These are phyloP conservation scores for Klebsormidium nitens DNA, from an alignment of 139 green algal species.

Conservation along the genomic window DNA sequence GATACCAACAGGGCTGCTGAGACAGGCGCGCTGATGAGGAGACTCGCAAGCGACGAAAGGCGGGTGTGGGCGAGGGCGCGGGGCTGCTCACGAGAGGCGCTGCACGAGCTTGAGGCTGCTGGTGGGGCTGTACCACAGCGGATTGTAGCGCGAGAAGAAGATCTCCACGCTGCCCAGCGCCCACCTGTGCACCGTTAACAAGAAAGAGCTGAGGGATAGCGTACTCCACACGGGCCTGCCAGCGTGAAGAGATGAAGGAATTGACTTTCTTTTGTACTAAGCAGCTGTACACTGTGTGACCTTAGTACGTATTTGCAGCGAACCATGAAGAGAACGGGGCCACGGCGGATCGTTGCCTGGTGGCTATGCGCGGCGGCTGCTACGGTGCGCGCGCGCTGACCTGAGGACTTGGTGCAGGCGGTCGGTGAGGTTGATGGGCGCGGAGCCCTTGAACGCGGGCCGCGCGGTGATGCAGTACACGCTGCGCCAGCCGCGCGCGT, in stretches of 20 bases:
- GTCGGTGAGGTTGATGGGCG: conserved; percentile 36
- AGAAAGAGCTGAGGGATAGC: too few species aligned
- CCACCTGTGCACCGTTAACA: conserved; percentile 15
- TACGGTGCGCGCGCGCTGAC: too few species aligned
- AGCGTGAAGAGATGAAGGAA: too few species aligned
- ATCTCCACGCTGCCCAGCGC: conserved; percentile 31
- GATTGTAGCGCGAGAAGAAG: conserved; percentile 30
- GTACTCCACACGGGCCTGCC: too few species aligned
- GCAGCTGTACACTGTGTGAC: too few species aligned
- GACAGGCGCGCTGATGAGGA: not conserved
- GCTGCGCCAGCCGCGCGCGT: conserved; percentile 29
- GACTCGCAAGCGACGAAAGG: not conserved
- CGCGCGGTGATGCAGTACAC: conserved; percentile 25
- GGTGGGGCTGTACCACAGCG: conserved; percentile 12
- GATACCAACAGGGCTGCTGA: not conserved
- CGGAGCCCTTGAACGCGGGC: conserved; percentile 33
- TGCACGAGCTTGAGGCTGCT: conserved; percentile 16
- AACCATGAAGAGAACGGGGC: too few species aligned
- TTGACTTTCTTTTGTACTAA: too few species aligned
- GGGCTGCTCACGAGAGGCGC: conserved; percentile 23
- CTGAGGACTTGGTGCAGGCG: too few species aligned
- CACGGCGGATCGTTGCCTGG: too few species aligned
- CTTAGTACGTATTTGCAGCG: too few species aligned
- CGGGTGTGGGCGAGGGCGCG: not conserved
- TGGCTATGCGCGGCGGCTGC: too few species aligned